These are phyloP conservation scores for Apiospora koreana DNA, from an alignment of 2,329 filamentous ascomycete species.

Conservation along the genomic window DNA sequence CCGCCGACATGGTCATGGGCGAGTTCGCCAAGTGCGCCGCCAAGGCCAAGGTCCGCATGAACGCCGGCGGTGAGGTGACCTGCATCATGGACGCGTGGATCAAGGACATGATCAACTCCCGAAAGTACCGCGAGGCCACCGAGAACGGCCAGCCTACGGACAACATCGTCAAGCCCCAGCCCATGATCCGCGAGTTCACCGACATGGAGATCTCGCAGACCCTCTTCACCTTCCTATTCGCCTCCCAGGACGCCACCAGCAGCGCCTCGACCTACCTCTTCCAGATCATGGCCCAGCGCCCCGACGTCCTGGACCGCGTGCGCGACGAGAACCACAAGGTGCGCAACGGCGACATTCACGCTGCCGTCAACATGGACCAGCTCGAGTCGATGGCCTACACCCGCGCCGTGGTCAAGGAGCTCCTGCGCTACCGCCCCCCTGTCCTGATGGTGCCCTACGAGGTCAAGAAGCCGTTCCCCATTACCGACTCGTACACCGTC, in stretches of 20 bases:
- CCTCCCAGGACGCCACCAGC: constrained; percentile 94
- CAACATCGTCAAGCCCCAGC: constrained; percentile 75
- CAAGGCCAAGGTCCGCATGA: constrained; percentile 91
- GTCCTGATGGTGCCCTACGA: constrained; percentile 97
- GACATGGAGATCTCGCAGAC: constrained; percentile 93
- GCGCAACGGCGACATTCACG: constrained; percentile 73
- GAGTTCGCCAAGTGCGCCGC: constrained; percentile 91
- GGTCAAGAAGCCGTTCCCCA: constrained; percentile 92
- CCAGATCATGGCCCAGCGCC: constrained; percentile 89
- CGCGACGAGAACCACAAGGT: constrained; percentile 85
- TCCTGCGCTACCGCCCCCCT: constrained; percentile 89
- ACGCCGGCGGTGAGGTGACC: constrained; percentile 78
- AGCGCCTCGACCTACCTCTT: constrained; percentile 94
- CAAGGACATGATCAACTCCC: constrained; percentile 81
- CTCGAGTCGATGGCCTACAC: constrained; percentile 90
- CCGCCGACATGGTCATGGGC: constrained; percentile 84
- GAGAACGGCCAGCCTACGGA: constrained; percentile 71
- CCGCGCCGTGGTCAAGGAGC: constrained; percentile 86
- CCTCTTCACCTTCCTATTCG: constrained; percentile 94
- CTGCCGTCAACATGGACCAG: constrained; percentile 76
- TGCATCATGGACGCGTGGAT: constrained; percentile 98
- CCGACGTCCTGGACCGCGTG: constrained; percentile 87
- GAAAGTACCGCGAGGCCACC: constrained; percentile 76
- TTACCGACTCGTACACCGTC: constrained; percentile 85
- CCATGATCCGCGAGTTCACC: constrained; percentile 81